Percentiles rank a stretch among this genome's conserved stretches.
phyloP scores from a whole-genome alignment of 257 asterid genomes.

The Echites panduratus region DNA sequence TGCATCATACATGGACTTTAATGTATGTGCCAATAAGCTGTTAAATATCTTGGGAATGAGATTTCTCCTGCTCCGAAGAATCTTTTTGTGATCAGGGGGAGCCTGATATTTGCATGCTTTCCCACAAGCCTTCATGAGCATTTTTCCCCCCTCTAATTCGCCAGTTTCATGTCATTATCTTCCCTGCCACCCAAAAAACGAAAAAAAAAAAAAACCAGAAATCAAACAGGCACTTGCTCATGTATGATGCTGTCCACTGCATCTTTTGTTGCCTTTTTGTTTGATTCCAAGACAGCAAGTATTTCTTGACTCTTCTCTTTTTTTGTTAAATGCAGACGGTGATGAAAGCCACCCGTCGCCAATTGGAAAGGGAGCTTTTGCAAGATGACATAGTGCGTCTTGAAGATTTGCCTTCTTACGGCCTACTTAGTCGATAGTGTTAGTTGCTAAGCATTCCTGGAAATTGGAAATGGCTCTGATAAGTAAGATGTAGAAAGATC shows the following conservation, averaged over 20 bases:
- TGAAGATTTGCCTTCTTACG: conserved; percentile 83
- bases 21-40: conserved; percentile 41
- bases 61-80: not conserved
- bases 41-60: not conserved
- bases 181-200: not conserved
- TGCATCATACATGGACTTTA: conserved; percentile 98
- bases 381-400: conserved; percentile 68
- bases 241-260: not conserved
- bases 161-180: not conserved
- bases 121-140: not conserved
- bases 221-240: not conserved
- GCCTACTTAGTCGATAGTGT: conserved; percentile 57
- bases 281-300: not conserved
- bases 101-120: conserved; percentile 1
- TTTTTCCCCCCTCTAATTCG: not conserved
- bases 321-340: conserved; percentile 46
- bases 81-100: not conserved
- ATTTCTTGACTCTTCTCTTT: not conserved
- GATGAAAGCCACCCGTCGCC: conserved; percentile 97
- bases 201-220: not conserved
- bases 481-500: conserved; percentile 18
- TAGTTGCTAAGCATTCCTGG: conserved; percentile 20
- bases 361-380: conserved; percentile 89
- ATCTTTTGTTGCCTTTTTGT: not conserved
- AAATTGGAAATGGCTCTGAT: conserved; percentile 19